Conservation (phyloP, 2,329 filamentous ascomycete species). For the Aspergillus sojae region DNA sequence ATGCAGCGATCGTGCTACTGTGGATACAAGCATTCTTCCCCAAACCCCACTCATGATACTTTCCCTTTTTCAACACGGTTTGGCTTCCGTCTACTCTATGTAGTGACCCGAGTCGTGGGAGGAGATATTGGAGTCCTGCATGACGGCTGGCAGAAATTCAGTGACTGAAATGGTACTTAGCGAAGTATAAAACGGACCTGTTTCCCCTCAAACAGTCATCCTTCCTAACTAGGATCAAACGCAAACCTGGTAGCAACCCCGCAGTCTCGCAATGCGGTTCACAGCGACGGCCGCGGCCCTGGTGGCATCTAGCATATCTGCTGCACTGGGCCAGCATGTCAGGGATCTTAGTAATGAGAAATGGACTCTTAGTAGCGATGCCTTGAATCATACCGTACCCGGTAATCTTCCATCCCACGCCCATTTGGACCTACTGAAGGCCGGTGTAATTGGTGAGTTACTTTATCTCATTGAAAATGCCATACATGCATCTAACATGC, state of each 20-base stretch:
- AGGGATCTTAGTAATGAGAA: slow-evolving; percentile 45
- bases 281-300: slow-evolving; percentile 18
- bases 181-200: background rate
- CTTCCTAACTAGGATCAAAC: background rate
- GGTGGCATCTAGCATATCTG: slow-evolving; percentile 19
- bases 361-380: slow-evolving; percentile 51
- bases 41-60: background rate
- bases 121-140: background rate
- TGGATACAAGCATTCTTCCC: slow-evolving; percentile 8
- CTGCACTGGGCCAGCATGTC: slow-evolving; percentile 33
- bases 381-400: slow-evolving; percentile 55
- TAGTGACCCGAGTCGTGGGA: background rate
- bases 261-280: slow-evolving; percentile 22
- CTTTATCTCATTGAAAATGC: background rate
- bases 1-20: background rate
- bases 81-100: background rate
- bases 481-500: background rate
- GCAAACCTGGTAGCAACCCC: background rate
- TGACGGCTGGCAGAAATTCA: background rate
- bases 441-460: slow-evolving; percentile 56
- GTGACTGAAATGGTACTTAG: background rate
- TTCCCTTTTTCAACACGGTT: slow-evolving; percentile 9
- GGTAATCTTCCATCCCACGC: slow-evolving; percentile 60
- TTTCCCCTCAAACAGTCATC: background rate
- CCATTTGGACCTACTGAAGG: slow-evolving; percentile 60